Conservation (phyloP, 2,329 filamentous ascomycete species). For the Teratosphaeria gauchensis region DNA sequence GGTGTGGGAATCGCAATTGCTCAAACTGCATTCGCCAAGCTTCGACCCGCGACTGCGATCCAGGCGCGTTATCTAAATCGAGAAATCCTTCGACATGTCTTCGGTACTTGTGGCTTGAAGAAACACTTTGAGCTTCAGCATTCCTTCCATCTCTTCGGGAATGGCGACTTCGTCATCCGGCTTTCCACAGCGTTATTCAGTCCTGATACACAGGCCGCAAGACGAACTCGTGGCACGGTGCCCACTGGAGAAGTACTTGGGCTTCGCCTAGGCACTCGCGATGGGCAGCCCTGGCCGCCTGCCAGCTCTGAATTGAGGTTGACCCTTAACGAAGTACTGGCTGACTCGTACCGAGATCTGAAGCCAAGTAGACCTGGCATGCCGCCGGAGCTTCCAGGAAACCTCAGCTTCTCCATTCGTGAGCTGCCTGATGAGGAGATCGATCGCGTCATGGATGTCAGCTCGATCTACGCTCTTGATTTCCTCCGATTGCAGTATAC, state of each 20-base stretch:
- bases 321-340: conserved; percentile 74
- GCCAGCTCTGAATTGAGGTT: conserved; percentile 88
- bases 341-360: conserved; percentile 55
- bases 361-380: background rate
- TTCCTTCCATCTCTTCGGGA: conserved; percentile 74
- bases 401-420: conserved; percentile 64
- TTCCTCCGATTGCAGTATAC: conserved; percentile 84
- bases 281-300: conserved; percentile 68
- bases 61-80: conserved; percentile 71
- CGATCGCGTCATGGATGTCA: conserved; percentile 69
- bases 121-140: conserved; percentile 66
- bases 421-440: conserved; percentile 71
- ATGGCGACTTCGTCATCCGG: conserved; percentile 71
- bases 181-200: conserved; percentile 79
- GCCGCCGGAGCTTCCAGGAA: conserved; percentile 30
- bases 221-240: conserved; percentile 59
- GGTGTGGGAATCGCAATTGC: background rate
- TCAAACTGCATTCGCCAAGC: conserved; percentile 8
- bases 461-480: conserved; percentile 80
- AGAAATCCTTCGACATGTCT: conserved; percentile 67
- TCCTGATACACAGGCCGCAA: conserved; percentile 68
- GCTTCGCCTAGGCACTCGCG: conserved; percentile 67
- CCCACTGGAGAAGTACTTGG: conserved; percentile 66
- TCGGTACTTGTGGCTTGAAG: conserved; percentile 61
- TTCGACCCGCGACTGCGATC: conserved; percentile 53